Evolutionary conservation across 129 eudicot species (phyloP).

Genomic region (Mikania micrantha): DNA sequence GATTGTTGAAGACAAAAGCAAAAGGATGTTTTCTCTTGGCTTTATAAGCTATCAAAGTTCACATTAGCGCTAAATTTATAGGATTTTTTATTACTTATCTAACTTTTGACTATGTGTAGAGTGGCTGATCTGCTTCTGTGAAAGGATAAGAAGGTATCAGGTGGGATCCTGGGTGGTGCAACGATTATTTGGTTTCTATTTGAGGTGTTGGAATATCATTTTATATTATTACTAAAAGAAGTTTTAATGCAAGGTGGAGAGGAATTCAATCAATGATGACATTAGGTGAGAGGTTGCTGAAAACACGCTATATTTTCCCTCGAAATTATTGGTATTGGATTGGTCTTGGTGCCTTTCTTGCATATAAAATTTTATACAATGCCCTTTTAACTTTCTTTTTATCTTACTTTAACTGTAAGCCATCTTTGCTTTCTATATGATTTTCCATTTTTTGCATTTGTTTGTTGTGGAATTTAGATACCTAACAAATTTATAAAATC

Average conservation of each 20-base stretch:
- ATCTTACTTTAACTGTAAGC: conserved; percentile 83
- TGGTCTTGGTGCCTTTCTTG: conserved; percentile 84
- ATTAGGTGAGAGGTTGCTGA: conserved; percentile 67
- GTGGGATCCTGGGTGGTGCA: no score
- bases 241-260: conserved; percentile 54
- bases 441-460: neutral
- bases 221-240: conserved; percentile 5
- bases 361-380: conserved; percentile 71
- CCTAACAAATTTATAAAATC: neutral
- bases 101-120: no score
- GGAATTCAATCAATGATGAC: conserved; percentile 41
- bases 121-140: no score
- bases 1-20: no score
- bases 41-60: no score
- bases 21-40: no score
- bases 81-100: no score
- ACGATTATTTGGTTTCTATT: no score
- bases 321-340: conserved; percentile 95
- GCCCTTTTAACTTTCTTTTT: conserved; percentile 72
- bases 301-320: conserved; percentile 70
- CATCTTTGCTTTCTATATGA: conserved; percentile 3
- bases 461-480: conserved; percentile 1
- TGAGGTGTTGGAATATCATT: no score
- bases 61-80: no score
- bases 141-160: no score